Evolutionary conservation across 2,329 filamentous ascomycete species (phyloP).

Genomic region (Sclerotiophoma versabilis): DNA sequence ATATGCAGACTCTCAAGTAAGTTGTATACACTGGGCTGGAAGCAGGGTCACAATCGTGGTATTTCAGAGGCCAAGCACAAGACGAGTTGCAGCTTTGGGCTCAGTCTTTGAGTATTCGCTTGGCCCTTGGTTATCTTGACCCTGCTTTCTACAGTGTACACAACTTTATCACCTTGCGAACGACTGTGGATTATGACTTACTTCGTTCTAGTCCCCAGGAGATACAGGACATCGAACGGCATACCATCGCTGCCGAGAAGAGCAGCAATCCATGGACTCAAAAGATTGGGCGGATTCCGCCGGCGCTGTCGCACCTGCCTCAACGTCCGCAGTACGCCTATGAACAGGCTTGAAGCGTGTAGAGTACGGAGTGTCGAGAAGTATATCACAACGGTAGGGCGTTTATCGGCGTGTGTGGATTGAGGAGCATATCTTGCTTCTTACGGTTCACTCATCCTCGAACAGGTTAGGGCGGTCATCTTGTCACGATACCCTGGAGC

Average conservation of each 20-base stretch:
- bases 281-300: neutral
- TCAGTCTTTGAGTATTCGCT: neutral
- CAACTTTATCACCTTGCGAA: conserved; percentile 7
- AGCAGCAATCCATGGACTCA: conserved; percentile 1
- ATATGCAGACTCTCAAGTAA: conserved; percentile 54
- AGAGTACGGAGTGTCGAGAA: neutral
- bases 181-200: conserved; percentile 12
- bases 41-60: conserved; percentile 3
- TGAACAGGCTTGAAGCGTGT: neutral
- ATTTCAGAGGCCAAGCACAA: neutral
- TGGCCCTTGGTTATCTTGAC: conserved; percentile 1
- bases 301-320: neutral
- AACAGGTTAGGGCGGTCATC: conserved; percentile 16
- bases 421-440: conserved; percentile 24
- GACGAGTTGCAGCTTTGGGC: neutral
- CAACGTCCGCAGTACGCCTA: neutral
- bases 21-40: conserved; percentile 20
- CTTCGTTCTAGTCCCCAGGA: conserved; percentile 7
- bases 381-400: conserved; percentile 14
- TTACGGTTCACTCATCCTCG: conserved; percentile 23
- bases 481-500: conserved; percentile 12
- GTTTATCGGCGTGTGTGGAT: conserved; percentile 14
- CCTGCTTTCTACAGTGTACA: neutral
- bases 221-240: neutral
- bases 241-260: neutral